phyloP scores from a whole-genome alignment of 2,329 filamentous ascomycete species.

The Rhytidhysteron rufulum region DNA sequence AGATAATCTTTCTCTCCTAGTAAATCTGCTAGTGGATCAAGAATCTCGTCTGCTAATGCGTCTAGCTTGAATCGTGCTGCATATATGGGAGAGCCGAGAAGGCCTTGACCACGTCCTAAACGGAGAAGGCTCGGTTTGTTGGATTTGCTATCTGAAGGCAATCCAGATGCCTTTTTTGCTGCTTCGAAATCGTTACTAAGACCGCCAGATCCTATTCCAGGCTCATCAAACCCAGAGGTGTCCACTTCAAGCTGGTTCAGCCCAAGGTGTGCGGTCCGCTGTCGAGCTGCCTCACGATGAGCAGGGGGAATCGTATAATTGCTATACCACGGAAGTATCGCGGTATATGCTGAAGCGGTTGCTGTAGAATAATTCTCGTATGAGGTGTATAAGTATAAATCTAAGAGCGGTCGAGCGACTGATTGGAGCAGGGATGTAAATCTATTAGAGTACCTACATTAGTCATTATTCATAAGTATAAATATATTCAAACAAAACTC shows the following conservation, averaged over 20 bases:
- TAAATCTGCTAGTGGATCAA: conserved; percentile 66
- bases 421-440: conserved; percentile 66
- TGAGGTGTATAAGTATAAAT: conserved; percentile 86
- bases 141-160: conserved; percentile 33
- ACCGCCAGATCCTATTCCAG: conserved; percentile 24
- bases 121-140: conserved; percentile 44
- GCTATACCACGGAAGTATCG: conserved; percentile 77
- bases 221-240: conserved; percentile 33
- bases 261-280: conserved; percentile 56
- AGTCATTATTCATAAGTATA: too few relatives aligned
- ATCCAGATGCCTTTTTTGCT: conserved; percentile 32
- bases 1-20: conserved; percentile 56
- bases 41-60: conserved; percentile 63
- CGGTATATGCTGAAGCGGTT: conserved; percentile 77
- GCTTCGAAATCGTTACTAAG: conserved; percentile 29
- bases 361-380: conserved; percentile 77
- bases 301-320: conserved; percentile 81
- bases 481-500: conserved; percentile 6
- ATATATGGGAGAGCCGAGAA: conserved; percentile 65
- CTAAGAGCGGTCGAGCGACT: conserved; percentile 72
- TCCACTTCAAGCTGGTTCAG: conserved; percentile 45
- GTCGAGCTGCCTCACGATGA: conserved; percentile 66
- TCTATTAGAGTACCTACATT: conserved; percentile 12
- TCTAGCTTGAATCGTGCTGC: conserved; percentile 73
- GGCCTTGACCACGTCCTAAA: conserved; percentile 54